Evolutionary conservation across 495 filamentous ascomycete species (phyloP), one percentile per base, ranked within the genome.

Genomic region (Collariella sp.): DNA sequence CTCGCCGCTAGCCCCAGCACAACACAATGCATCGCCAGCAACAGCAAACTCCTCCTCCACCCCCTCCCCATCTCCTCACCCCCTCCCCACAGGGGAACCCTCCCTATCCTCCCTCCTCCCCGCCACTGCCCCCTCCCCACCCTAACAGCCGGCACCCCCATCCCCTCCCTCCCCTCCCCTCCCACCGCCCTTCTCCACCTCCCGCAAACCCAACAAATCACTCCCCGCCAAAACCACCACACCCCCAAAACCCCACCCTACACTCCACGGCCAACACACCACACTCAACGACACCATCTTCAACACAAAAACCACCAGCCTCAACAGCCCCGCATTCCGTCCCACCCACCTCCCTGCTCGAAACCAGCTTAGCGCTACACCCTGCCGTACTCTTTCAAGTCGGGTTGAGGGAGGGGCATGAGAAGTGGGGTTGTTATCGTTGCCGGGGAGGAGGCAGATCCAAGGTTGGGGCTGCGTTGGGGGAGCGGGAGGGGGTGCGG

Each of bases 341-440:
- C 55, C 46, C 50, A 58, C 50, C 59, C 62, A 69, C 15, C 40
- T 50, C 35, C 9, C 16, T 47, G 55, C 56, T 36, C 52, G 57
- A 60, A 62, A 71, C 56, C 59, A 60, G 43, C 48, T 66, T 22
- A 76, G 31, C 44, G 56, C 24, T 40, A 63, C 44, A 50, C 55
- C 42, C 58, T 77, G 57, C 55, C 66, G 60, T 6, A 76, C 44
- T 33, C 72, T 55, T 54, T 70, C 60, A 41, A 76, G 44, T 1
- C 59, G 54, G 22, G 70, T 72, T 35, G 63, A 62, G 39, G 75
- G 84, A 18, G 84, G 83, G 83, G 73, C 60, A 88, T 76, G 24
- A 86, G 75, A 38, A 84, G 65, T 0, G 78, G 73, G 29, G 77
- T 64, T 46, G 64, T 63, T 23, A 60, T 64, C 15, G 57, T 68